Base-by-base conservation (phyloP, 2,329 filamentous ascomycete genomes). In the Chlorencoelia australis region DNA sequence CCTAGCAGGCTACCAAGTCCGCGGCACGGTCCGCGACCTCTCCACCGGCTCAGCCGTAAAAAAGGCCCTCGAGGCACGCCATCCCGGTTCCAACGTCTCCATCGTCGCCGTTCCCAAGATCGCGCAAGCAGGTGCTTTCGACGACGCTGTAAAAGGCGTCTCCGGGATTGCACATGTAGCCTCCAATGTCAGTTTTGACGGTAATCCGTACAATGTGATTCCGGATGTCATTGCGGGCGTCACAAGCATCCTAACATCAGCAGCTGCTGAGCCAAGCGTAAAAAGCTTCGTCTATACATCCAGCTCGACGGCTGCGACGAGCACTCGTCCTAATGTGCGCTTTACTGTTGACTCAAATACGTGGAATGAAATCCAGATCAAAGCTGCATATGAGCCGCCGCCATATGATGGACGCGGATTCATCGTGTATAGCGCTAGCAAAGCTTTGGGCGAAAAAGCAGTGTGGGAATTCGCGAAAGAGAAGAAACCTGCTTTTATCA, bases 261-360 rank as follows among this genome's bases (percentile, higher is more conserved):
- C 63, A 0, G 51, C 51, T 10, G 37, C 33, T 1, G 54, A 59
- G 20, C 39, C 55, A 0, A 49, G 43, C 1, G 54, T 69, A 1
- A 60, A 60, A 39, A 49, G 59, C 1, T 60, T 67, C 33, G 59
- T 68, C 4, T 49, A 57, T 31, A 64, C 61, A 1, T 58, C 53
- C 14, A 61, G 58, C 1, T 37, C 30, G 2, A 33, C 25, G 3
- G 52, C 57, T 0, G 43, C 48, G 2, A 47, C 55, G 0, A 41
- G 40, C 4, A 33, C 52, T 3, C 46, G 38, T 3, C 41, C 44
- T 0, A 48, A 48, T 6, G 43, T 45, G 1, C 37, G 49, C 4
- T 46, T 48, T 2, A 40, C 47, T 13, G 43, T 52, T 11, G 45
- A 47, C 24, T 10, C 39, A 11, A 52, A 56, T 11, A 56, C 47